Percentiles rank a stretch among this genome's conserved stretches.
phyloP scores from a whole-genome alignment of 768 basidiomycete species.

The Tricholoma flavovirens region DNA sequence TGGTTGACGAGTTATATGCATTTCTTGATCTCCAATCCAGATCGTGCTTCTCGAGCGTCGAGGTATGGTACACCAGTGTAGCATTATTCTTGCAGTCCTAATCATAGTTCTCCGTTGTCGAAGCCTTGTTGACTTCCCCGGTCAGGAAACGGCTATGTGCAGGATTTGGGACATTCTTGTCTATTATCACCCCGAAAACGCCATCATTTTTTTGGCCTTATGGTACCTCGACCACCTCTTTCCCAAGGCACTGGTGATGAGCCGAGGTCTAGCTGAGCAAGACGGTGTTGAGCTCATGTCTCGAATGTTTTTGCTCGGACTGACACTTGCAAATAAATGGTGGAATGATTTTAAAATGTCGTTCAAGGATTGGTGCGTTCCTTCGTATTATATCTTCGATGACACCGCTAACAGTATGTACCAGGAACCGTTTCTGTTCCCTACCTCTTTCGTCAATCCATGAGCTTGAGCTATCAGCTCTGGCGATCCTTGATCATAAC shows the following conservation, averaged over 20 bases:
- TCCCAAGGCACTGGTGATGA: slow-evolving; percentile 35
- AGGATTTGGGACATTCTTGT: slow-evolving; percentile 6
- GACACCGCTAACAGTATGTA: not conserved
- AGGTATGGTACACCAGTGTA: not conserved
- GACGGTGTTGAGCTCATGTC: slow-evolving; percentile 39
- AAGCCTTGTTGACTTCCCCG: slow-evolving; percentile 1
- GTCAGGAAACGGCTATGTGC: slow-evolving; percentile 1
- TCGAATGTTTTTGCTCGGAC: slow-evolving; percentile 45
- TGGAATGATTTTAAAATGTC: slow-evolving; percentile 50
- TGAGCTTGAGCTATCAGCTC: slow-evolving; percentile 7
- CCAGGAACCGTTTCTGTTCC: slow-evolving; percentile 10
- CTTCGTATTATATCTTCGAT: not conserved
- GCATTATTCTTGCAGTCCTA: not conserved
- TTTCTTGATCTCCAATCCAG: not conserved
- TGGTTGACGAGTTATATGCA: not conserved
- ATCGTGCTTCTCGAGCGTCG: not conserved
- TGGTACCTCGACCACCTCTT: slow-evolving; percentile 57
- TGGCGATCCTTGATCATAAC: slow-evolving; percentile 13
- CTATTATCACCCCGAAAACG: slow-evolving; percentile 1
- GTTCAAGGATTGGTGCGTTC: slow-evolving; percentile 46
- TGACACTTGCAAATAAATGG: slow-evolving; percentile 61
- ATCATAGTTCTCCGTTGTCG: not conserved
- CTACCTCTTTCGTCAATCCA: slow-evolving; percentile 5
- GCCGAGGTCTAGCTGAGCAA: slow-evolving; percentile 27
- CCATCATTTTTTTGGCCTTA: slow-evolving; percentile 44